These are phyloP conservation scores for Talaromyces stipitatus DNA, from an alignment of 495 filamentous ascomycete species.

Conservation along the genomic window DNA sequence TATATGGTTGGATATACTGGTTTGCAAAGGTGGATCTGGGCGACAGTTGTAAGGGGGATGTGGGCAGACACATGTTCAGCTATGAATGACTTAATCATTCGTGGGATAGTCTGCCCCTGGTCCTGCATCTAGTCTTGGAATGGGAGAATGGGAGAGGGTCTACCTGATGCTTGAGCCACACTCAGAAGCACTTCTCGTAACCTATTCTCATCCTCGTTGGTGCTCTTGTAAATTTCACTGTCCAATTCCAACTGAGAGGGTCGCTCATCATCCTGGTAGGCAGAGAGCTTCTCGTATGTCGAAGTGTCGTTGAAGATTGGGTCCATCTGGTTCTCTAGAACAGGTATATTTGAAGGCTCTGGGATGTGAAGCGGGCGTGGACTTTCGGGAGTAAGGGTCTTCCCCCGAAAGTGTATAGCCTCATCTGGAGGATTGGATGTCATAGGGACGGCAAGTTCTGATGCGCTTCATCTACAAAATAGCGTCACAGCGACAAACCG, in stretches of 20 bases:
- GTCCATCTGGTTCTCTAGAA: conserved; percentile 68
- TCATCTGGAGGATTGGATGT: conserved; percentile 56
- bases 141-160: not conserved
- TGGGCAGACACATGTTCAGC: conserved; percentile 7
- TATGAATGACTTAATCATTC: conserved; percentile 8
- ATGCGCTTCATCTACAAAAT: conserved; percentile 38
- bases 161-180: conserved; percentile 16
- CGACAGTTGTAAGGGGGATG: not conserved
- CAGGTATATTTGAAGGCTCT: conserved; percentile 61
- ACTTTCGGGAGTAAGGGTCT: conserved; percentile 64
- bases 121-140: not conserved
- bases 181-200: not conserved
- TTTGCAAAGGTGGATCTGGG: conserved; percentile 7
- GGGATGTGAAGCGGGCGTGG: conserved; percentile 64
- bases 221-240: conserved; percentile 8
- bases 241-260: not conserved
- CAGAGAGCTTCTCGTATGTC: conserved; percentile 34
- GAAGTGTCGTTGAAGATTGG: conserved; percentile 62
- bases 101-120: not conserved
- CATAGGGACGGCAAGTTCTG: conserved; percentile 42
- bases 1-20: conserved; percentile 8
- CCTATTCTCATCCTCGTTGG: conserved; percentile 7
- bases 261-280: conserved; percentile 6
- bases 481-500: conserved; percentile 5
- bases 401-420: conserved; percentile 57